Evolutionary conservation across 768 basidiomycete genomes (phyloP).

Genomic region (Trametes cinnabarina): DNA sequence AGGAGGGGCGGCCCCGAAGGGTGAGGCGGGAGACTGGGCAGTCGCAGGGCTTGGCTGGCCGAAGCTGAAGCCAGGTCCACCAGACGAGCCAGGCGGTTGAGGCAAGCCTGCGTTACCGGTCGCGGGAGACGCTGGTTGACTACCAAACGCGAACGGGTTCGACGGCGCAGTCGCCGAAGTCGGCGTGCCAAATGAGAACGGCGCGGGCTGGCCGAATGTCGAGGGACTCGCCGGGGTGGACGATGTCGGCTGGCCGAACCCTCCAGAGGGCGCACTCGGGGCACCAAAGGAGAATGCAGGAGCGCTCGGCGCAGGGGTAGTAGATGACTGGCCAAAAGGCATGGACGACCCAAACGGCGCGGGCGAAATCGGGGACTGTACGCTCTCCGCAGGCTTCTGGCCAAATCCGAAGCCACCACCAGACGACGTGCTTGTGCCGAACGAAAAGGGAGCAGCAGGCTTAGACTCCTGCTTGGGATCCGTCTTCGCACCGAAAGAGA

Average conservation of each 20-base stretch:
- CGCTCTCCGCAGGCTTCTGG: conserved; percentile 27
- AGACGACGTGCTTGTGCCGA: conserved; percentile 42
- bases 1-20: conserved; percentile 27
- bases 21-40: conserved; percentile 24
- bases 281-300: conserved; percentile 29
- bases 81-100: conserved; percentile 15
- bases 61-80: conserved; percentile 25
- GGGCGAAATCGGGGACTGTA: conserved; percentile 18
- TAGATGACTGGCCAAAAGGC: conserved; percentile 41
- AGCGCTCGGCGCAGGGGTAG: conserved; percentile 24
- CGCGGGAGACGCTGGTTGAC: conserved; percentile 34
- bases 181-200: conserved; percentile 30
- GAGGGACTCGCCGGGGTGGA: conserved; percentile 29
- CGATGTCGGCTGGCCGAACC: conserved; percentile 27
- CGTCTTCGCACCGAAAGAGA: conserved; percentile 32
- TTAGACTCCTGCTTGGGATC: conserved; percentile 47
- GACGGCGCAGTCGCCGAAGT: conserved; percentile 31
- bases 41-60: conserved; percentile 20
- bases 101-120: conserved; percentile 27
- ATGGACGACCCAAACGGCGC: conserved; percentile 38
- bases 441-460: conserved; percentile 37
- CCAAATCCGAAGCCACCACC: conserved; percentile 51
- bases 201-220: conserved; percentile 28
- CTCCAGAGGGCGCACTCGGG: conserved; percentile 13
- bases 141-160: conserved; percentile 32